Percentiles rank a stretch among this genome's conserved stretches.
phyloP scores from a whole-genome alignment of 1,139 yeast genomes.

The Arxiozyma telluris region DNA sequence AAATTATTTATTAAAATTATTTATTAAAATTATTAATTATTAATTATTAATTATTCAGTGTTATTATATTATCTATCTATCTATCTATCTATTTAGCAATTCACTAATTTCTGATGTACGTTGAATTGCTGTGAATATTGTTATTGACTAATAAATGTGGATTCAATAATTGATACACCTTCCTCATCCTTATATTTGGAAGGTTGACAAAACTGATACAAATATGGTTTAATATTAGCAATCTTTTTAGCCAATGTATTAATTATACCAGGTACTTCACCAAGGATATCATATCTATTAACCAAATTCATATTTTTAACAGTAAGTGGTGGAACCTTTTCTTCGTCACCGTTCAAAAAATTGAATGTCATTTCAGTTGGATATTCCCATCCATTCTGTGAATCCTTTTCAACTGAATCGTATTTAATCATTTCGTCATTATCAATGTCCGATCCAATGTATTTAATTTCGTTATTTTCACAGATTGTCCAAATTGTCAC shows the following conservation, averaged over 20 bases:
- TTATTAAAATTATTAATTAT: no score
- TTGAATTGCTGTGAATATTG: no score
- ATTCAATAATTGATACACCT: conserved; percentile 26
- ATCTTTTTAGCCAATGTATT: conserved; percentile 73
- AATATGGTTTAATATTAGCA: conserved; percentile 77
- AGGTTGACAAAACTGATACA: conserved; percentile 70
- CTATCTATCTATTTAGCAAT: no score
- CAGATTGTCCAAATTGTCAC: conserved; percentile 64
- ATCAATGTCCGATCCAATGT: conserved; percentile 36
- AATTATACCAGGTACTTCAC: conserved; percentile 77
- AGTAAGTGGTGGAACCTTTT: conserved; percentile 7
- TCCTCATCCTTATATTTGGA: conserved; percentile 17
- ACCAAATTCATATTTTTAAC: conserved; percentile 40
- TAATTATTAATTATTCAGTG: no score
- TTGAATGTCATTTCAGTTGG: conserved; percentile 55
- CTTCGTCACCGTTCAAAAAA: conserved; percentile 35
- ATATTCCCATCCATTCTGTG: conserved; percentile 73
- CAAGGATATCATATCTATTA: conserved; percentile 84
- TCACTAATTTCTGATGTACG: no score
- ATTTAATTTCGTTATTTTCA: conserved; percentile 46
- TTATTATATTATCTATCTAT: no score
- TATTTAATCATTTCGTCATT: conserved; percentile 54
- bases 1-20: no score
- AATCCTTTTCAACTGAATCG: conserved; percentile 39
- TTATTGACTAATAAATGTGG: conserved; percentile 21